Conservation (phyloP, 2,329 filamentous ascomycete genomes). For the Triangularia setosa region DNA sequence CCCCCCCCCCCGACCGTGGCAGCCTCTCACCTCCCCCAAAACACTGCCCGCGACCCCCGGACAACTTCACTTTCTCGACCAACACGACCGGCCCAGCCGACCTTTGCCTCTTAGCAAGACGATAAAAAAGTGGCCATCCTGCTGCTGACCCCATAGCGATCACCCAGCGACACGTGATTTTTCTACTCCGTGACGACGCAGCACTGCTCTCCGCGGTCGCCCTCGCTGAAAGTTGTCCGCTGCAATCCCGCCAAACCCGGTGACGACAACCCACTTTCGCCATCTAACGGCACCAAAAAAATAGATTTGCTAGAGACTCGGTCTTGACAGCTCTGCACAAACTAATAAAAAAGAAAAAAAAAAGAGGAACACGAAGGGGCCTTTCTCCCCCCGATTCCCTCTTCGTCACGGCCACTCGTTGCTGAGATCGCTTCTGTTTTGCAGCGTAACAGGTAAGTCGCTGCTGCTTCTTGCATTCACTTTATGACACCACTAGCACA, state of each 20-base stretch:
- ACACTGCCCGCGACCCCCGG: constrained; percentile 10
- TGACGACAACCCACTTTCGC: constrained; percentile 24
- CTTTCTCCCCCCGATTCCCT: constrained; percentile 25
- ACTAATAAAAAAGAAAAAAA: not conserved
- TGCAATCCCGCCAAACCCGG: constrained; percentile 17
- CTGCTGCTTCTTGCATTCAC: constrained; percentile 16
- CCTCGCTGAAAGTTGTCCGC: not conserved
- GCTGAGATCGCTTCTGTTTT: constrained; percentile 27
- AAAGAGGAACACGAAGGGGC: constrained; percentile 28
- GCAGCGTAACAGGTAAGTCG: not conserved
- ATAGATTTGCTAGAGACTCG: not conserved
- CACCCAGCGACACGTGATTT: constrained; percentile 19
- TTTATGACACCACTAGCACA: not conserved
- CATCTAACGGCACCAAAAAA: constrained; percentile 14
- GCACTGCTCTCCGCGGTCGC: not conserved
- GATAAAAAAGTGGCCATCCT: not conserved
- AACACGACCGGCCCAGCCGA: constrained; percentile 18
- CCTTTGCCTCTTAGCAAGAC: constrained; percentile 7
- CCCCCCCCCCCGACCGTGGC: constrained; percentile 23
- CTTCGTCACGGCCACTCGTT: constrained; percentile 19
- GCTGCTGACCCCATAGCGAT: not conserved
- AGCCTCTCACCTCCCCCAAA: constrained; percentile 8
- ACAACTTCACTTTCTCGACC: constrained; percentile 14
- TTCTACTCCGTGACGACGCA: not conserved
- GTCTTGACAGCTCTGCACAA: not conserved